Base-by-base conservation (phyloP, 805 yeast species). In the Lipomyces lipofer region DNA sequence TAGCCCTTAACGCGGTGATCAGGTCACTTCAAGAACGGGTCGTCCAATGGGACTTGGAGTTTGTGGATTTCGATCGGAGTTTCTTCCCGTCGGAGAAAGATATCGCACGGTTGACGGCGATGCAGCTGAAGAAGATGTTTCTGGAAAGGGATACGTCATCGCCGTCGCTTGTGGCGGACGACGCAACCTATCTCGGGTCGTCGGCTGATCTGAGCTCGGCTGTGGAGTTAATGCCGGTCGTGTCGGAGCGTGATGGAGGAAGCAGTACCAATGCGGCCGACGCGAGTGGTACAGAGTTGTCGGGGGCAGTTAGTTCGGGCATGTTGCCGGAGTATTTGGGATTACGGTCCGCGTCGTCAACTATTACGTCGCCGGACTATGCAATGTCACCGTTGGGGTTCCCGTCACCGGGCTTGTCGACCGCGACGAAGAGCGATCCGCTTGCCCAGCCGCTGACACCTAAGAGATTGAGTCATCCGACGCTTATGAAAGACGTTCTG, bases 51-150 rank as follows among this genome's bases (percentile, higher is more conserved):
- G 96, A 92, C 69, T 64, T 71, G 21, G 95, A 85, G 53, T 90
- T 94, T 64, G 78, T 81, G 33, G 86, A 81, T 6, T 92, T 94
- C 71, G 97, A 88, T 56, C 78, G 78, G 42, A 77, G 77, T 19
- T 94, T 79, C 66, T 77, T 92, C 56, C 98, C 98, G 1, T 83
- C 95, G 7, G 98, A 94, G 68, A 88, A 85, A 64, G 99, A 94
- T 76, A 87, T 94, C 62, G 84, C 95, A 4, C 78, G 88, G 59
- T 87, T 94, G 42, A 91, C 99, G 1, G 86, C 96, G 3, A 84
- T 85, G 63, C 98, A 92, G 66, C 73, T 92, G 64, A 82, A 84
- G 56, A 86, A 84, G 61, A 76, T 91, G 46, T 83, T 92, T 62
- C 71, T 80, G 64, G 90, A 83, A 51, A 28, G 50, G 24, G 57